Base-by-base conservation (phyloP, 2,329 filamentous ascomycete species). In the Cladosporium sp. region DNA sequence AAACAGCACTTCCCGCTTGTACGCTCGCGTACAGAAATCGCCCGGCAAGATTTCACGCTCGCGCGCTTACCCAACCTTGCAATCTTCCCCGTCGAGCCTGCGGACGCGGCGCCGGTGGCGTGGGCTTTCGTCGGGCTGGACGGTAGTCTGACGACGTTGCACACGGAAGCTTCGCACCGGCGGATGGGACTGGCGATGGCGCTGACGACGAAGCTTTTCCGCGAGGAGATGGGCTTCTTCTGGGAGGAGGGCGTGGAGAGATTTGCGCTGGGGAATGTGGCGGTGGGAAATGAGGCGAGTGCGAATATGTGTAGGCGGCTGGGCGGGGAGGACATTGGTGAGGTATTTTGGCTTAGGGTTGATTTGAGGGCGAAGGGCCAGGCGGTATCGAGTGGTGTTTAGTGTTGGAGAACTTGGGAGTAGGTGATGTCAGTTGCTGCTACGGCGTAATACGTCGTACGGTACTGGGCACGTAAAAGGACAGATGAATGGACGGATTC, bases 71-170 rank as follows among this genome's bases (percentile, higher is more conserved):
- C 79, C 8, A 25, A 77, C 84, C 60, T 75, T 21, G 74, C 71
- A 3, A 71, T 76, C 53, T 76, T 67, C 60, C 65, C 61, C 30
- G 82, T 61, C 1, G 80, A 84, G 21, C 7, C 23, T 1, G 81
- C 79, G 1, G 82, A 77, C 1, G 81, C 84, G 21, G 81, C 77
- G 1, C 84, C 86, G 0, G 77, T 91, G 5, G 86, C 88, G 0
- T 92, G 89, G 89, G 85, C 83, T 0, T 90, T 91, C 63, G 70
- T 80, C 77, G 87, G 86, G 0, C 78, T 84, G 2, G 88, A 91
- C 71, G 88, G 84, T 0, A 87, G 85, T n/a, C 73, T 90, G 18
- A 84, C 82, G 13, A 85, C 84, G 32, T 75, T 90, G 39, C 86
- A 89, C 73, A 87, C 85, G 62, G 87, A 89, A 74, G 79, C 80